Conservation (phyloP, 768 basidiomycete species). For the Lactifluus echinatus region DNA sequence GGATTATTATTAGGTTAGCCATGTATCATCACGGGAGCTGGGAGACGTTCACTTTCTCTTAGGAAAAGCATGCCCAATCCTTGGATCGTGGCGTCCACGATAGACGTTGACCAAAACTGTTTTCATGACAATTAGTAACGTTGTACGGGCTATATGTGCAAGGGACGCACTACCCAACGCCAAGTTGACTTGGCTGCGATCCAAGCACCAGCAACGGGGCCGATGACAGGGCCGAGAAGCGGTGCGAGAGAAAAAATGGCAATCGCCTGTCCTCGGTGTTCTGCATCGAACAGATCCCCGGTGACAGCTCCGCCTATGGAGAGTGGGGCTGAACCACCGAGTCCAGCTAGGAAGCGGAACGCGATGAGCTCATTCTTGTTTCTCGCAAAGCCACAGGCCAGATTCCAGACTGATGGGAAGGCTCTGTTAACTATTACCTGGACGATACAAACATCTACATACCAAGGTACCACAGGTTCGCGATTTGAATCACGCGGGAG, state of each 20-base stretch:
- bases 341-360: constrained; percentile 60
- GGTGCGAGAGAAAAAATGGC: constrained; percentile 60
- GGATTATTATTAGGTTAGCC: background rate
- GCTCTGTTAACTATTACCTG: background rate
- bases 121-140: background rate
- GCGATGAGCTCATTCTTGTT: constrained; percentile 50
- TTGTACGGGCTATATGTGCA: background rate
- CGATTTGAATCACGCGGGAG: constrained; percentile 46
- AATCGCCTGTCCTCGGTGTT: constrained; percentile 58
- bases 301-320: constrained; percentile 58
- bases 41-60: constrained; percentile 45
- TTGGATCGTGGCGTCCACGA: constrained; percentile 48
- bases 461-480: constrained; percentile 66
- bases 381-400: constrained; percentile 50
- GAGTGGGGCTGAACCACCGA: constrained; percentile 67
- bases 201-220: constrained; percentile 59
- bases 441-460: constrained; percentile 7
- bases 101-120: constrained; percentile 36
- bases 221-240: constrained; percentile 55
- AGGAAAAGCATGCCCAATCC: constrained; percentile 46
- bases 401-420: constrained; percentile 41
- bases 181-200: constrained; percentile 57
- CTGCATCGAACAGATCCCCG: constrained; percentile 52
- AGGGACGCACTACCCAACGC: constrained; percentile 58
- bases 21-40: background rate